Evolutionary conservation across 495 filamentous ascomycete genomes (phyloP), one percentile per base, ranked within the genome.

Genomic region (Penicilliopsis zonata): DNA sequence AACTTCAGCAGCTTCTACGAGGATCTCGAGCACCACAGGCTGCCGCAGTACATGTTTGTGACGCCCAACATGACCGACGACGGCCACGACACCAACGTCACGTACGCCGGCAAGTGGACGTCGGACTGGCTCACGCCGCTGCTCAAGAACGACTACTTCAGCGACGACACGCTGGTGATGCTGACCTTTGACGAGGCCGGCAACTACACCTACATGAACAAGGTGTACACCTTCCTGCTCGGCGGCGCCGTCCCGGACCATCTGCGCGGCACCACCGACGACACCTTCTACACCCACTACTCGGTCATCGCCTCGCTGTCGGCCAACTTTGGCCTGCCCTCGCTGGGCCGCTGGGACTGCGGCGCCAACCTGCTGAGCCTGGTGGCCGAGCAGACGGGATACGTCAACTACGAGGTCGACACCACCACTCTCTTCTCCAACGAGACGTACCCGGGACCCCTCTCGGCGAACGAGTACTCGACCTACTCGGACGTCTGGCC

Each of bases 41-140:
- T 84, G 10, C 79, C 78, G 8, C 80, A 83, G 51, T 82, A 74
- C 74, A 67, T 67, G 37, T 82, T 83, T 55, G 70, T 82, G 36
- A 83, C 78, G 9, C 80, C 80, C 13, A 82, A 82, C 61, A 82
- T 83, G 78, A 63, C 72, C 38, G 72, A 78, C 39, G 76, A 80
- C 47, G 80, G 68, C 17, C 79, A 86, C 42, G 79, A 86, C 50
- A 74, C 74, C 30, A 65, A 64, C 49, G 64, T 84, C 29, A 69
- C 66, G 13, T 65, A 69, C 35, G 69, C 71, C 5, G 70, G 66
- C 2, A 43, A 44, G 9, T 84, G 76, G 76, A 59, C 72, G 7
- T 63, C 65, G 15, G 43, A 35, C 15, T 82, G 78, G 58, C 48
- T 86, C 1, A 56, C 62, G 25, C 66, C 70, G 3, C 69, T 84